Evolutionary conservation across 129 eudicot species (phyloP).

Genomic region (Dittrichia graveolens): DNA sequence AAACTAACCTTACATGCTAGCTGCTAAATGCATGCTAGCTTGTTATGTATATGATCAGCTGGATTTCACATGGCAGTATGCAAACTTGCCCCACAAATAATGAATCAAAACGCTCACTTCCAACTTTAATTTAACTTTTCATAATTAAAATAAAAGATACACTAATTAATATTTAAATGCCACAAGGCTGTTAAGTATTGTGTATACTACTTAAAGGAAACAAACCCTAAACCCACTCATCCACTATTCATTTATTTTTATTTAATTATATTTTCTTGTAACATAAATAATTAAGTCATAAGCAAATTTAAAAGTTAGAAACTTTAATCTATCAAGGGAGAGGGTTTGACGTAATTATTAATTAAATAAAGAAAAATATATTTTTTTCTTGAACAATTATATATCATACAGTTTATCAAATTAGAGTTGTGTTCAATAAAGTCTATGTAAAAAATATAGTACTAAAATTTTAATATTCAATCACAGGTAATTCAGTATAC

Average conservation of each 20-base stretch:
- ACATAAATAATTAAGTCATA: neutral
- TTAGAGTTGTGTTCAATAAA: too few relatives aligned
- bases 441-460: too few relatives aligned
- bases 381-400: too few relatives aligned
- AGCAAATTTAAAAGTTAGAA: neutral
- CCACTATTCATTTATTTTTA: neutral
- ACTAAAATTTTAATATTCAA: too few relatives aligned
- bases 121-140: slow-evolving; percentile 34
- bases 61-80: slow-evolving; percentile 36
- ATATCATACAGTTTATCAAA: too few relatives aligned
- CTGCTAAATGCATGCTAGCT: neutral
- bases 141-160: neutral
- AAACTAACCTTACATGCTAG: too few relatives aligned
- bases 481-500: too few relatives aligned
- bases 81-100: slow-evolving; percentile 43
- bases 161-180: neutral
- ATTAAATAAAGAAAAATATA: too few relatives aligned
- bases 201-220: slow-evolving; percentile 24
- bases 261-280: neutral
- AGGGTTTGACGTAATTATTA: too few relatives aligned
- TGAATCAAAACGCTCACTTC: slow-evolving; percentile 31
- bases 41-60: slow-evolving; percentile 21
- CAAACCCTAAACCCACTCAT: neutral
- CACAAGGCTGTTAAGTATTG: slow-evolving; percentile 9
- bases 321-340: neutral